These are phyloP conservation scores for Magnusiomyces paraingens DNA, from an alignment of 1,139 yeast genomes.

Conservation along the genomic window DNA sequence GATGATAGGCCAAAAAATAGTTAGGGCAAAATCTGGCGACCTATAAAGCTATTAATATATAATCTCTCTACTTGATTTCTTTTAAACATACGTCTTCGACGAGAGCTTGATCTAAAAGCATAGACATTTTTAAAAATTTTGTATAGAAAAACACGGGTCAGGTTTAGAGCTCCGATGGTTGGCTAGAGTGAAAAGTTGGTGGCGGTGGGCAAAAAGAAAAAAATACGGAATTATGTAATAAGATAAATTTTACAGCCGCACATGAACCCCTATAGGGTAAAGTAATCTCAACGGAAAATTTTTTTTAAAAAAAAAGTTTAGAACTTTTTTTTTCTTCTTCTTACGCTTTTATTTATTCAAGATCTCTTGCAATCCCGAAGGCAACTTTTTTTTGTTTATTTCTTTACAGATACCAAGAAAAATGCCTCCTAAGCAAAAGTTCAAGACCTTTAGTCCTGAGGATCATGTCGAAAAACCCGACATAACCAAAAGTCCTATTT, in stretches of 20 bases:
- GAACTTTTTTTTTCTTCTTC: slow-evolving; percentile 3
- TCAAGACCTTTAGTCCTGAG: slow-evolving; percentile 2
- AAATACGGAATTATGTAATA: background rate
- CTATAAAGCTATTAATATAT: slow-evolving; percentile 19
- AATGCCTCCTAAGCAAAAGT: slow-evolving; percentile 10
- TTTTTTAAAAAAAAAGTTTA: slow-evolving; percentile 1
- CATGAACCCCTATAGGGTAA: background rate
- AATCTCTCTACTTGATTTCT: background rate
- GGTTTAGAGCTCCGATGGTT: background rate
- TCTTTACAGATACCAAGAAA: background rate
- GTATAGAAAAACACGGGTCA: background rate
- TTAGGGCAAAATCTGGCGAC: slow-evolving; percentile 63
- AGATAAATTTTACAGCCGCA: slow-evolving; percentile 2
- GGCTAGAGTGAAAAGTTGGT: no score
- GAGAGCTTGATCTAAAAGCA: slow-evolving; percentile 47
- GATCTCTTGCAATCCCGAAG: background rate
- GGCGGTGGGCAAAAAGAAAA: no score
- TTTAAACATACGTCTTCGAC: slow-evolving; percentile 42
- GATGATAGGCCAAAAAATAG: slow-evolving; percentile 57
- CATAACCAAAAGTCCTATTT: slow-evolving; percentile 3
- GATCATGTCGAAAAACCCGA: slow-evolving; percentile 2
- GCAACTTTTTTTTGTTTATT: background rate
- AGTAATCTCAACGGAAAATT: background rate
- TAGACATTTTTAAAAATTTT: slow-evolving; percentile 32
- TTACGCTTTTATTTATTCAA: background rate